phyloP scores from a whole-genome alignment of 2,329 filamentous ascomycete genomes.

The Myriosclerotinia duriaeana region DNA sequence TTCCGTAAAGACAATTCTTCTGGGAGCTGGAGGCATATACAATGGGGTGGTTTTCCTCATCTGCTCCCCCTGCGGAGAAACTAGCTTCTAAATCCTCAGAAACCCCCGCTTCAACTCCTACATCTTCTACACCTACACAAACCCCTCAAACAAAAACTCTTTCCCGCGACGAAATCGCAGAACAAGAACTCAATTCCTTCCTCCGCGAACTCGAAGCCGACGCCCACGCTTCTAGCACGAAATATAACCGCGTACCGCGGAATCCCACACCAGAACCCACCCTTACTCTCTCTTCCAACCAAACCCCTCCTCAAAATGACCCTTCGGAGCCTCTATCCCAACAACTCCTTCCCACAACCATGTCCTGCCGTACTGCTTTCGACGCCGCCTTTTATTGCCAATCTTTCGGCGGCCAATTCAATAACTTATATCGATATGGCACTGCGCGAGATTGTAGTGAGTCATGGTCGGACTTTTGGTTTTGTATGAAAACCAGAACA shows the following conservation, averaged over 20 bases:
- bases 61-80: slow-evolving; percentile 34
- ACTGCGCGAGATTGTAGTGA: slow-evolving; percentile 73
- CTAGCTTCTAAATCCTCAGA: background rate
- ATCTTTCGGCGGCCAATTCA: slow-evolving; percentile 86
- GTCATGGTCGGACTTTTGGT: slow-evolving; percentile 93
- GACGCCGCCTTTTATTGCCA: slow-evolving; percentile 94
- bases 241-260: slow-evolving; percentile 35
- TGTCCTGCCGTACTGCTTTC: slow-evolving; percentile 89
- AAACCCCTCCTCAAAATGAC: slow-evolving; percentile 25
- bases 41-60: slow-evolving; percentile 65
- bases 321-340: slow-evolving; percentile 54
- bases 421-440: slow-evolving; percentile 86
- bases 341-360: slow-evolving; percentile 71
- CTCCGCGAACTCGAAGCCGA: slow-evolving; percentile 40
- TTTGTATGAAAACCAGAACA: slow-evolving; percentile 84
- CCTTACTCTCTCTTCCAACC: background rate
- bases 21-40: slow-evolving; percentile 31
- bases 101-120: slow-evolving; percentile 23
- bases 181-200: slow-evolving; percentile 41
- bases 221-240: slow-evolving; percentile 31
- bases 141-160: slow-evolving; percentile 26
- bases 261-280: slow-evolving; percentile 26
- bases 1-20: slow-evolving; percentile 19
- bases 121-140: slow-evolving; percentile 26
- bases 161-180: slow-evolving; percentile 38